Evolutionary conservation across 129 eudicot species (phyloP), one percentile per base, ranked within the genome.

Genomic region (Kitagawia praeruptora): DNA sequence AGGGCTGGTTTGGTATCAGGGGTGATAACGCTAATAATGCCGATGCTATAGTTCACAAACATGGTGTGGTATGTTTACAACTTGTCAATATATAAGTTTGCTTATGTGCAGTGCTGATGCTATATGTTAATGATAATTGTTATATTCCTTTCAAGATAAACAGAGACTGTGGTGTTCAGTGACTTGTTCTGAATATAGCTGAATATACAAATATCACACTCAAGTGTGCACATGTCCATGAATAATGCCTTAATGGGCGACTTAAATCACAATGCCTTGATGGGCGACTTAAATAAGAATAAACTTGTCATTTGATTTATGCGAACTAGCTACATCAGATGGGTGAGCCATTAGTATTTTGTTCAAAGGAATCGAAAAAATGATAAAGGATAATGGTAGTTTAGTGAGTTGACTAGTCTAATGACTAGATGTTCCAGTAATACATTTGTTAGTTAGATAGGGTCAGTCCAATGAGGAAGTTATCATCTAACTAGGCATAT

Each of bases 41-140:
- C 69, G 96, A 95, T 86, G 89, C 93, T 39, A 82, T 89, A 45
- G 99, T 97, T 66, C 99, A 92, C 80, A 95, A 90, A 84, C 97
- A 95, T 83, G 99, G 99, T 77, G 96, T 92, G 96, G 99, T 95
- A 95, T 74, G 90, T 47, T 14, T 51, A 61, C 23, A 54, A 27
- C 70, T 64, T 31, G 3, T 6, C 37, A 31, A 37, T 64, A 27
- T 13, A 64, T 34, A 67, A 69, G 41, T 16, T 15, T 37, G 74
- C 74, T 31, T 69, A 27, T 69, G 21, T 69, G 42, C 19, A 27
- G 70, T 27, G 38, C 70, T 27, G 34, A 64, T 64, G 70, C 70
- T n/a, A 64, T 3, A 28, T 27, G 4, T 64, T 3, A 27, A 21
- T 27, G 70, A 64, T 64, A 63, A 64, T 27, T 10, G 28, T 64